A percentile compares a stretch with the other conserved stretches of the same genome.
phyloP scores from a whole-genome alignment of 1,284 basidiomycete genomes.

The Baeospora myosura region DNA sequence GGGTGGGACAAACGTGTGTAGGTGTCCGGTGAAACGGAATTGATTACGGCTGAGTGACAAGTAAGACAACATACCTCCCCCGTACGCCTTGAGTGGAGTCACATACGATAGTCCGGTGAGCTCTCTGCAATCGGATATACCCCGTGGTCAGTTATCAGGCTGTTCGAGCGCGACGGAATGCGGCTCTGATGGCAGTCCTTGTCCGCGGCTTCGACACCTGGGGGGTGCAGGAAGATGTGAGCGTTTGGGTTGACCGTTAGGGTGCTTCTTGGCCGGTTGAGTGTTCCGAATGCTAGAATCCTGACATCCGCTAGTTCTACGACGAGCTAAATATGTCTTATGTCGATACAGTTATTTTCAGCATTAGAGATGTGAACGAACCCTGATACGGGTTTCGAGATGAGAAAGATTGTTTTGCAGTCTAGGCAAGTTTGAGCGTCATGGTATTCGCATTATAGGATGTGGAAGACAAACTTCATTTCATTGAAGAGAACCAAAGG shows the following conservation, averaged over 20 bases:
- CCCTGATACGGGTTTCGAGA: conserved; percentile 54
- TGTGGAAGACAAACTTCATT: conserved; percentile 50
- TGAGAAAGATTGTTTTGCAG: conserved; percentile 57
- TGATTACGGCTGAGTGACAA: conserved; percentile 6
- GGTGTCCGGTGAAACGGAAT: conserved; percentile 10
- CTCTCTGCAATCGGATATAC: conserved; percentile 29
- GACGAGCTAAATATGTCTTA: conserved; percentile 61
- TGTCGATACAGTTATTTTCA: too few relatives aligned
- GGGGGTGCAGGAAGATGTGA: conserved; percentile 56
- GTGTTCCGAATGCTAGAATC: conserved; percentile 63
- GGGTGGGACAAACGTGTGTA: conserved; percentile 48
- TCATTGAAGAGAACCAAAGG: conserved; percentile 62
- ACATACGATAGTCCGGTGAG: conserved; percentile 7
- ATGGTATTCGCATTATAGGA: background rate
- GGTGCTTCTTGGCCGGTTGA: conserved; percentile 47
- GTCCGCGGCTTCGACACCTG: conserved; percentile 40
- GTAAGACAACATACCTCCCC: conserved; percentile 4
- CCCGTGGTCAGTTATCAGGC: conserved; percentile 22
- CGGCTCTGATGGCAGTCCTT: conserved; percentile 14
- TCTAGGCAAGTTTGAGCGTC: conserved; percentile 25
- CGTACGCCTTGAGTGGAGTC: background rate
- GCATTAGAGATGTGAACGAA: too few relatives aligned
- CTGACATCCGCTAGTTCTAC: conserved; percentile 65
- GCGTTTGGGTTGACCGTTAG: conserved; percentile 61
- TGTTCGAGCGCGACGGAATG: conserved; percentile 6